Evolutionary conservation across 768 basidiomycete genomes (phyloP), one percentile per base, ranked within the genome.

Genomic region (Aureoboletus auriporus): DNA sequence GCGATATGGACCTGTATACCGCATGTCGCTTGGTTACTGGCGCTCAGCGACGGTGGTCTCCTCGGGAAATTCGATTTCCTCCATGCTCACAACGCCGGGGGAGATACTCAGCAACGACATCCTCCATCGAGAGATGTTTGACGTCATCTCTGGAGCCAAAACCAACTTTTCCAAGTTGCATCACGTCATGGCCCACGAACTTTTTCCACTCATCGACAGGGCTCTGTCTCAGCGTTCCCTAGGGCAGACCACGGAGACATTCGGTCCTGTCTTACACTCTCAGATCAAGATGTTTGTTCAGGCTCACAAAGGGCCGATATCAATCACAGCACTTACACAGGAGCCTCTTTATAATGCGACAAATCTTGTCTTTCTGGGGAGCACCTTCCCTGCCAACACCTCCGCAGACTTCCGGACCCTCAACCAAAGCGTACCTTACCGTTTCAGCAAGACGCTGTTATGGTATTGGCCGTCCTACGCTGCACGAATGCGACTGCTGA

Each of bases 161-260:
- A 3, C 20, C 31, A 54, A 48, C 30, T 51, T 40, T 8, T 14
- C 33, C 10, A 7, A 35, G 12, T 44, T 65, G 5, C 50, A 59
- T 23, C 29, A 44, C 16, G 49, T 60, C 39, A 54, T 62, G 54
- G 40, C 52, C n/a, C 52, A 26, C 29, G 35, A 50, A 5, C 54
- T 64, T 23, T 62, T 49, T 13, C 63, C 63, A 1, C 46, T 63
- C 1, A 34, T 63, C 16, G 62, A 60, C 41, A 62, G 17, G 39
- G 12, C 28, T 4, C 40, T 63, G 26, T 60, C 62, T 0, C 51
- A 16, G 4, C 53, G 42, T 20, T 45, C 43, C 3, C 28, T 63
- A 11, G 51, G 35, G 17, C 41, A 55, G 12, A 49, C 58, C 8
- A 53, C 52, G 1, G 46, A 38, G 7, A 5, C 28, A 0, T 58